A percentile compares a stretch with the other conserved stretches of the same genome.
Evolutionary conservation across 306 rosid species (phyloP).

Genomic region (Elaeagnus macrophylla): DNA sequence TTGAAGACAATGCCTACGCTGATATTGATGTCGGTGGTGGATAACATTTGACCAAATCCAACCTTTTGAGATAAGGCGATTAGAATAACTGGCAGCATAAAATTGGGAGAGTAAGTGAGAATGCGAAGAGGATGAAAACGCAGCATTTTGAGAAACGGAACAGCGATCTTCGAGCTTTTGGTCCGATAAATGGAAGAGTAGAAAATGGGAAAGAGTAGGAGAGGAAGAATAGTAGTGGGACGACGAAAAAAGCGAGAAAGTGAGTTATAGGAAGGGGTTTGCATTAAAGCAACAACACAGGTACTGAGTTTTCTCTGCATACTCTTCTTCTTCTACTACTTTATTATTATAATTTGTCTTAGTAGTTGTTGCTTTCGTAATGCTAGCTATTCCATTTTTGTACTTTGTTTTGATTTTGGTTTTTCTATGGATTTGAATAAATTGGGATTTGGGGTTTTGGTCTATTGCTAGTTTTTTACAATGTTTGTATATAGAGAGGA

Average conservation of each 20-base stretch:
- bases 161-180: neutral
- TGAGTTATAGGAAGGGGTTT: slow-evolving; percentile 11
- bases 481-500: too few species aligned
- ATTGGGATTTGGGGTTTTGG: too few species aligned
- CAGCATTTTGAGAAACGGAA: slow-evolving; percentile 10
- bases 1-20: slow-evolving; percentile 8
- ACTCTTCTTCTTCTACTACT: neutral
- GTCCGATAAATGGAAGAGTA: slow-evolving; percentile 21
- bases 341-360: neutral
- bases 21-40: slow-evolving; percentile 1
- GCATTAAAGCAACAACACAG: slow-evolving; percentile 9
- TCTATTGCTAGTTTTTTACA: too few species aligned
- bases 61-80: slow-evolving; percentile 22
- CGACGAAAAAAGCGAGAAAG: slow-evolving; percentile 28
- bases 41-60: slow-evolving; percentile 19
- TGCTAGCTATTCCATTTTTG: too few species aligned
- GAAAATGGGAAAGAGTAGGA: slow-evolving; percentile 11
- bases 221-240: slow-evolving; percentile 5
- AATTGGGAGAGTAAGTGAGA: slow-evolving; percentile 8
- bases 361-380: too few species aligned
- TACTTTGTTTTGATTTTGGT: too few species aligned
- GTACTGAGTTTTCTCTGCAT: slow-evolving; percentile 14
- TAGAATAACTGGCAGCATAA: slow-evolving; percentile 18
- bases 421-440: too few species aligned
- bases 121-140: slow-evolving; percentile 12